Conservation (phyloP, 2,329 filamentous ascomycete species). For the Erysiphe pisi region DNA sequence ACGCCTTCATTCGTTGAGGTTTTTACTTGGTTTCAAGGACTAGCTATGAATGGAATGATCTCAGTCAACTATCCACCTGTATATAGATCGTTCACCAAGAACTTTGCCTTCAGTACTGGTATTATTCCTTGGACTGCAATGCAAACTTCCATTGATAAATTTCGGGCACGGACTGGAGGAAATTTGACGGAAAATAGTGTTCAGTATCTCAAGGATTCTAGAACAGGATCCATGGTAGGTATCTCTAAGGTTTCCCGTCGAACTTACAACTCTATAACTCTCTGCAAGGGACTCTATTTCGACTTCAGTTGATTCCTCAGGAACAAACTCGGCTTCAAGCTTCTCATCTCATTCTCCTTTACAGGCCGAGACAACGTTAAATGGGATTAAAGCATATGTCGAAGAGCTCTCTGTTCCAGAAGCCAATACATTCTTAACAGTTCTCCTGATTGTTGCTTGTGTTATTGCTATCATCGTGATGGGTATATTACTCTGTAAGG, state of each 20-base stretch:
- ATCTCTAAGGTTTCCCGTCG: not conserved
- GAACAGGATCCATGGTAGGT: slow-evolving; percentile 47
- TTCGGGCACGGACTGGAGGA: slow-evolving; percentile 70
- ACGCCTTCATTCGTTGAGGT: slow-evolving; percentile 81
- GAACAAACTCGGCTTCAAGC: slow-evolving; percentile 29
- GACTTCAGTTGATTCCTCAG: slow-evolving; percentile 41
- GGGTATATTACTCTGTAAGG: slow-evolving; percentile 77
- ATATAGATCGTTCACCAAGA: slow-evolving; percentile 80
- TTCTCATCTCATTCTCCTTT: slow-evolving; percentile 32
- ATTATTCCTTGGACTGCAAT: slow-evolving; percentile 72
- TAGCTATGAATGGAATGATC: slow-evolving; percentile 94
- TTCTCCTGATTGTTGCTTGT: slow-evolving; percentile 78
- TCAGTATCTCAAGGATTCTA: slow-evolving; percentile 61
- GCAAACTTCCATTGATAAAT: slow-evolving; percentile 72
- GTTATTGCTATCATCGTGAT: slow-evolving; percentile 74
- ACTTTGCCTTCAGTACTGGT: slow-evolving; percentile 86
- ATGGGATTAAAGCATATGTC: slow-evolving; percentile 71
- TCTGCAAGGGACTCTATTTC: slow-evolving; percentile 46
- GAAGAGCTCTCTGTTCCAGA: slow-evolving; percentile 74
- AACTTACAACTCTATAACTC: slow-evolving; percentile 40
- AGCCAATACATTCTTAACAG: slow-evolving; percentile 92
- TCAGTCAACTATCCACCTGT: slow-evolving; percentile 78
- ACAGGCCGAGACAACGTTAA: slow-evolving; percentile 46
- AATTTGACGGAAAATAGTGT: slow-evolving; percentile 75
- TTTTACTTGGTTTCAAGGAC: slow-evolving; percentile 80